Conservation (phyloP, 1,284 basidiomycete genomes). For the Omphalotus olearius region DNA sequence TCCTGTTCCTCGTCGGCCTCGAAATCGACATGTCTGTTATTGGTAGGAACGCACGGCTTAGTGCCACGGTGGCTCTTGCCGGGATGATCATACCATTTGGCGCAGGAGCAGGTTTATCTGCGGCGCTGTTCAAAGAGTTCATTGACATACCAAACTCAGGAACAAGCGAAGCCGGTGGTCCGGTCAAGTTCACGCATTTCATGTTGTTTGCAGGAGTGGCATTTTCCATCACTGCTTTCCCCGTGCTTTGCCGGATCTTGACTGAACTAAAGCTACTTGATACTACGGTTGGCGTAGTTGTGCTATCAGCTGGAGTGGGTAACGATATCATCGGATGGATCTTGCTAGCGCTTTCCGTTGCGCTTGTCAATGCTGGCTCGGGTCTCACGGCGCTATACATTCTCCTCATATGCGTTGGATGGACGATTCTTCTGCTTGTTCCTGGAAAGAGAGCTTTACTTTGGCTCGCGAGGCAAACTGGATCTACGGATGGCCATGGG, state of each 20-base stretch:
- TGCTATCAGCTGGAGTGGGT: constrained; percentile 90
- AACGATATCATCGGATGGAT: constrained; percentile 84
- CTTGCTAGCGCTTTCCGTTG: constrained; percentile 80
- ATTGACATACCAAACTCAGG: constrained; percentile 39
- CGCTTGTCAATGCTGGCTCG: constrained; percentile 81
- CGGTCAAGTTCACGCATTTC: constrained; percentile 74
- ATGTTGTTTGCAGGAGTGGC: constrained; percentile 93
- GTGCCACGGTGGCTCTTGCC: constrained; percentile 47
- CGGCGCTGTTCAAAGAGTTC: constrained; percentile 79
- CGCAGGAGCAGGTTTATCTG: constrained; percentile 78
- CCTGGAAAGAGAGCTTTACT: constrained; percentile 58
- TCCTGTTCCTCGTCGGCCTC: constrained; percentile 88
- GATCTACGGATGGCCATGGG: constrained; percentile 72
- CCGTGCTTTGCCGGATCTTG: constrained; percentile 88
- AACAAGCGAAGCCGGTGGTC: not conserved
- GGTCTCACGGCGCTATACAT: constrained; percentile 79
- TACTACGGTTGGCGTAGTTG: constrained; percentile 90
- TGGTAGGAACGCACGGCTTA: constrained; percentile 42
- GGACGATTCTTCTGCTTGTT: constrained; percentile 77
- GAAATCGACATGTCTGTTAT: constrained; percentile 54
- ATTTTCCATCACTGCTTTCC: constrained; percentile 92
- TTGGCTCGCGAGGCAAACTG: constrained; percentile 77
- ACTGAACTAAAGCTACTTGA: constrained; percentile 82
- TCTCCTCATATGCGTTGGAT: constrained; percentile 78
- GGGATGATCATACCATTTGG: constrained; percentile 82